Evolutionary conservation across 305 asterid genomes (phyloP).

Genomic region (Andrographis paniculata): DNA sequence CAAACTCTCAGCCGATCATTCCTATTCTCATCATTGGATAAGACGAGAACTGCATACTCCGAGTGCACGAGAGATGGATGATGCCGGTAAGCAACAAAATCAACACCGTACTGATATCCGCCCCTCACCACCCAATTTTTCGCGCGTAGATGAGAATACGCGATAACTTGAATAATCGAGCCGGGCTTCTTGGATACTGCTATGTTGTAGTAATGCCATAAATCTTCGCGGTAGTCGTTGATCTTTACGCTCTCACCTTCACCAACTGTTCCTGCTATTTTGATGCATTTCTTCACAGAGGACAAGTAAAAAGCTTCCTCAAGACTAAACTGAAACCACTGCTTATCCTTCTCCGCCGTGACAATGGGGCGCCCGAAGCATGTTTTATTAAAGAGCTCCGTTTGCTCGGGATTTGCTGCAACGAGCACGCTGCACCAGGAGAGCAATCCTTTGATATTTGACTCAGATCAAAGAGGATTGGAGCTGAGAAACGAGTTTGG

Average conservation of each 20-base stretch:
- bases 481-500: slow-evolving; percentile 41
- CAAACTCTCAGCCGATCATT: slow-evolving; percentile 58
- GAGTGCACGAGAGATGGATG: slow-evolving; percentile 59
- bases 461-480: slow-evolving; percentile 41
- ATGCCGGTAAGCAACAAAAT: slow-evolving; percentile 67
- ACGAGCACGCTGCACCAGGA: slow-evolving; percentile 43
- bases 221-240: slow-evolving; percentile 33
- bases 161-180: slow-evolving; percentile 37
- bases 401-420: slow-evolving; percentile 46
- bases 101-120: slow-evolving; percentile 76
- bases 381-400: slow-evolving; percentile 42
- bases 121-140: slow-evolving; percentile 71
- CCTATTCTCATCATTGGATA: slow-evolving; percentile 20
- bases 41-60: slow-evolving; percentile 60
- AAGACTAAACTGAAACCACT: slow-evolving; percentile 56
- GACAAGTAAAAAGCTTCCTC: slow-evolving; percentile 62
- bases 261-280: slow-evolving; percentile 28
- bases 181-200: slow-evolving; percentile 20
- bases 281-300: slow-evolving; percentile 43
- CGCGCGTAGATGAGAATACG: slow-evolving; percentile 58
- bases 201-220: slow-evolving; percentile 57
- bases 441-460: slow-evolving; percentile 46
- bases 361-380: slow-evolving; percentile 57
- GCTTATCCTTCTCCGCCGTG: slow-evolving; percentile 45
- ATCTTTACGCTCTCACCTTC: slow-evolving; percentile 20